phyloP scores from a whole-genome alignment of 192 early-diverging fungal genomes.

The Podila verticillata region DNA sequence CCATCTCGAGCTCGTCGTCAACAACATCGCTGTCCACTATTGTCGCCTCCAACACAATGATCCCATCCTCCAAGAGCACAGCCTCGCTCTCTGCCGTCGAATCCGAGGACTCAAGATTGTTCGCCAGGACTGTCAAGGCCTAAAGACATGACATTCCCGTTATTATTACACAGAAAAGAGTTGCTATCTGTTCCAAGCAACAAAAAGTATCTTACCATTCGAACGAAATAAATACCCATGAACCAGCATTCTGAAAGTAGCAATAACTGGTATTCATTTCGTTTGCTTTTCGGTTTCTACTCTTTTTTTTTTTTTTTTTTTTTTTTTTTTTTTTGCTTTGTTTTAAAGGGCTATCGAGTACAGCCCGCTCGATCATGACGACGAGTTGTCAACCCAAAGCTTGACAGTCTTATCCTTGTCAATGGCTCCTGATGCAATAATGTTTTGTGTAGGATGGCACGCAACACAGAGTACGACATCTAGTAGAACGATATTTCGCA shows the following conservation, averaged over 20 bases:
- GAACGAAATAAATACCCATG: too few relatives aligned
- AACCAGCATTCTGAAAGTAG: too few relatives aligned
- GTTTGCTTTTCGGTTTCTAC: too few relatives aligned
- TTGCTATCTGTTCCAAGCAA: too few relatives aligned
- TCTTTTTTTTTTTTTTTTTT: too few relatives aligned
- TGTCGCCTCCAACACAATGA: background rate
- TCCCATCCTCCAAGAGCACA: background rate
- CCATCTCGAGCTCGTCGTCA: background rate
- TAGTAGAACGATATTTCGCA: constrained; percentile 69
- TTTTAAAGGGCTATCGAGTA: background rate
- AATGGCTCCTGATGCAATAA: constrained; percentile 95
- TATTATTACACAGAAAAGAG: background rate
- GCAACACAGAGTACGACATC: constrained; percentile 93
- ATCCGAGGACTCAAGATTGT: background rate
- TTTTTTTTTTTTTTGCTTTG: too few relatives aligned
- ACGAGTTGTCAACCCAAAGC: constrained; percentile 76
- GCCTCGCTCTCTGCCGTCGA: background rate
- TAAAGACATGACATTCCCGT: background rate
- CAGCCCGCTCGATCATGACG: constrained; percentile 25
- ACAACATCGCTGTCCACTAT: background rate
- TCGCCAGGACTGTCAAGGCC: background rate
- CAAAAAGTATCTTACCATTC: too few relatives aligned
- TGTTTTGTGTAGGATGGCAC: constrained; percentile 93
- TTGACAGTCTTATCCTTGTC: constrained; percentile 91
- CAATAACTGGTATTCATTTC: too few relatives aligned